Evolutionary conservation across 768 basidiomycete species (phyloP).

Genomic region (Pisolithus sp.): DNA sequence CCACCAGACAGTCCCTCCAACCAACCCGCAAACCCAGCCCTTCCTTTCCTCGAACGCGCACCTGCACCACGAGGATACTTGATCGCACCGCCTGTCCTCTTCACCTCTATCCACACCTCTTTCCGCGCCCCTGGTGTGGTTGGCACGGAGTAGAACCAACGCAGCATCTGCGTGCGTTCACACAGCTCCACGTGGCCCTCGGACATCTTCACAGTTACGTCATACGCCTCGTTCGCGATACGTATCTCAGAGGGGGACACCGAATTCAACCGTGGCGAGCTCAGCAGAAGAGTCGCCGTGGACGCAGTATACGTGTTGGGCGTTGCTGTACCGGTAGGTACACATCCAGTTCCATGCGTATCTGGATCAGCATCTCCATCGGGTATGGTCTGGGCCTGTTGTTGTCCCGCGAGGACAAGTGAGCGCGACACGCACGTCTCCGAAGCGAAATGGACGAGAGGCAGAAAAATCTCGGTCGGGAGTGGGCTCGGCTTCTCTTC

Average conservation of each 20-base stretch:
- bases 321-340: conserved; percentile 1
- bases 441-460: conserved; percentile 81
- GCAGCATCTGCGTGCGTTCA: conserved; percentile 44
- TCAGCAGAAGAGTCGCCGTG: conserved; percentile 8
- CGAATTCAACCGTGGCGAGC: background rate
- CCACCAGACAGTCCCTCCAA: conserved; percentile 6
- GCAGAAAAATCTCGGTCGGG: conserved; percentile 88
- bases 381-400: background rate
- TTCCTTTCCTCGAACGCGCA: background rate
- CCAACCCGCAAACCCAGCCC: conserved; percentile 6
- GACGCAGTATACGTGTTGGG: conserved; percentile 10
- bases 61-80: conserved; percentile 10
- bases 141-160: conserved; percentile 43
- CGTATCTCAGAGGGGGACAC: background rate
- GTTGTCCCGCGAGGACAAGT: background rate
- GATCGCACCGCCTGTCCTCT: conserved; percentile 37
- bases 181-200: conserved; percentile 43
- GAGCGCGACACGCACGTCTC: conserved; percentile 24
- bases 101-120: conserved; percentile 37
- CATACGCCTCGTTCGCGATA: conserved; percentile 25
- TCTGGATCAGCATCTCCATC: background rate
- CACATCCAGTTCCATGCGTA: background rate
- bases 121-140: conserved; percentile 12
- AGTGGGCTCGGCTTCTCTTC: conserved; percentile 25
- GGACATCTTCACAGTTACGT: conserved; percentile 38